A percentile compares a stretch with the other conserved stretches of the same genome.
phyloP scores from a whole-genome alignment of 2,329 filamentous ascomycete genomes.

The Fusarium sp. region DNA sequence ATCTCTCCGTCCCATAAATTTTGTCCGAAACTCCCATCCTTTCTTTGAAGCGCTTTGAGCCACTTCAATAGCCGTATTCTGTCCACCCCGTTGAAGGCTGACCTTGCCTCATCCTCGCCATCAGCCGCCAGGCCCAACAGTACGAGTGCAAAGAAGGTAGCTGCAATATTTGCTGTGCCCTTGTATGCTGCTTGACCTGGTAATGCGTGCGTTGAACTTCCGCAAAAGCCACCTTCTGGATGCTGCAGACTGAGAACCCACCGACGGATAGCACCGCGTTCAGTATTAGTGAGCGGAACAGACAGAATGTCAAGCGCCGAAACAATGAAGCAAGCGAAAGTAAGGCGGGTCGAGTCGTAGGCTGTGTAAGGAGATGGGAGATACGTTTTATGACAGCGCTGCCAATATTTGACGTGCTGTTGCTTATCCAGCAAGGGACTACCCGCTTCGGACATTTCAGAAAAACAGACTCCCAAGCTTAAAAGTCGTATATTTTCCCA shows the following conservation, averaged over 20 bases:
- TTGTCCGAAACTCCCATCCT: slow-evolving; percentile 93
- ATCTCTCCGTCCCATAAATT: slow-evolving; percentile 70
- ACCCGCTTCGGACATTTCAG: slow-evolving; percentile 31
- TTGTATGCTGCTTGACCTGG: slow-evolving; percentile 57
- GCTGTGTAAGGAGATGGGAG: slow-evolving; percentile 86
- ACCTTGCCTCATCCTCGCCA: slow-evolving; percentile 52
- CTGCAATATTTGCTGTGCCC: slow-evolving; percentile 77
- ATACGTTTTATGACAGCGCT: slow-evolving; percentile 83
- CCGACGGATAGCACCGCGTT: slow-evolving; percentile 62
- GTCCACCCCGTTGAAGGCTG: slow-evolving; percentile 72
- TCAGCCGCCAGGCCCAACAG: slow-evolving; percentile 69
- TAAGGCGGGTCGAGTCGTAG: slow-evolving; percentile 91
- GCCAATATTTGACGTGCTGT: slow-evolving; percentile 90
- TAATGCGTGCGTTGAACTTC: slow-evolving; percentile 75
- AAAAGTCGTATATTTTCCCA: neutral
- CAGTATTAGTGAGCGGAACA: slow-evolving; percentile 62
- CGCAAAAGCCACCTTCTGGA: slow-evolving; percentile 87
- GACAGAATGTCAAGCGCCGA: slow-evolving; percentile 86
- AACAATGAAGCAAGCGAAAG: slow-evolving; percentile 88
- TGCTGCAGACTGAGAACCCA: slow-evolving; percentile 93
- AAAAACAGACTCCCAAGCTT: fast-evolving
- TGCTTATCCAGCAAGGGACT: slow-evolving; percentile 64
- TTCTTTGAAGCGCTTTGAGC: slow-evolving; percentile 80
- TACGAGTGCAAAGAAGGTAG: slow-evolving; percentile 89
- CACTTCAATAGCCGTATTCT: slow-evolving; percentile 76